Evolutionary conservation across 108 stramenopile species (phyloP).

Genomic region (Nitzschia sp.): DNA sequence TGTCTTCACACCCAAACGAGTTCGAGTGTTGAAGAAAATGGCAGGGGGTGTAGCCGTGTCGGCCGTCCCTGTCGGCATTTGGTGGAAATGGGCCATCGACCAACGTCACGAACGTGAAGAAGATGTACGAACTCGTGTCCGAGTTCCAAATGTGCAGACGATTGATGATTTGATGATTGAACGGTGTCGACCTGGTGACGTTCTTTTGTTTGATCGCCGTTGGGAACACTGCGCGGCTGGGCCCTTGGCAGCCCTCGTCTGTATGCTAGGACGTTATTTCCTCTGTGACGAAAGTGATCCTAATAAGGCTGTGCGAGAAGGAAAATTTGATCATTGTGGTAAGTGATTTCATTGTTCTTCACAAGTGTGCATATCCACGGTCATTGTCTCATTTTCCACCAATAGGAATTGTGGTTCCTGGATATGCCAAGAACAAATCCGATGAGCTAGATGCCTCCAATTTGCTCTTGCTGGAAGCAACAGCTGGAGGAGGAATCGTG

Average conservation of each 20-base stretch:
- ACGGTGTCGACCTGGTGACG: slow-evolving; percentile 79
- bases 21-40: slow-evolving; percentile 39
- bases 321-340: slow-evolving; percentile 84
- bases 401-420: slow-evolving; percentile 78
- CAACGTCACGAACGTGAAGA: slow-evolving; percentile 40
- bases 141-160: slow-evolving; percentile 79
- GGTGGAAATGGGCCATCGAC: slow-evolving; percentile 57
- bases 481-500: slow-evolving; percentile 67
- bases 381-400: neutral
- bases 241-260: slow-evolving; percentile 65
- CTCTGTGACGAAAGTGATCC: slow-evolving; percentile 59
- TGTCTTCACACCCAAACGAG: slow-evolving; percentile 35
- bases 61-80: slow-evolving; percentile 45
- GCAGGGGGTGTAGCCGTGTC: slow-evolving; percentile 31
- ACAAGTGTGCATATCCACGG: neutral
- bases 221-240: slow-evolving; percentile 76
- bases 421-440: slow-evolving; percentile 47
- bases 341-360: slow-evolving; percentile 22
- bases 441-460: slow-evolving; percentile 75
- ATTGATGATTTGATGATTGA: slow-evolving; percentile 82
- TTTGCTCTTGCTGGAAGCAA: slow-evolving; percentile 75
- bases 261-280: slow-evolving; percentile 55
- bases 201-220: slow-evolving; percentile 79
- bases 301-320: slow-evolving; percentile 52
- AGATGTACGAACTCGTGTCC: slow-evolving; percentile 54